Evolutionary conservation across 306 rosid species (phyloP).

Genomic region (Corylus avellana): DNA sequence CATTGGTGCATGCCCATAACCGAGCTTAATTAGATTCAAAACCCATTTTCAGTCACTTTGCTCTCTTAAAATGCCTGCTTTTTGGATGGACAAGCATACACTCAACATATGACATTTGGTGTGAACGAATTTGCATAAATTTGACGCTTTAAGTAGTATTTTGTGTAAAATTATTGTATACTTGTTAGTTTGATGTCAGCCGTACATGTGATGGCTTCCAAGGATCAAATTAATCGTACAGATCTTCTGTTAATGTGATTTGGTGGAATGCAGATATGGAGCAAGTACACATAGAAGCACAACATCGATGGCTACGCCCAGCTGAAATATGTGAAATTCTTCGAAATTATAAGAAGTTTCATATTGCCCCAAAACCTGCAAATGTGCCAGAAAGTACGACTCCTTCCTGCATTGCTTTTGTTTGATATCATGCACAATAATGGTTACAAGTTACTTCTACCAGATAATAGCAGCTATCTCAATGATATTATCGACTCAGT

Average conservation of each 20-base stretch:
- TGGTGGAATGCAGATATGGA: constrained; percentile 54
- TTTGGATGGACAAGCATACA: background rate
- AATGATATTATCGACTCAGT: constrained; percentile 14
- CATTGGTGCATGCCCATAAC: background rate
- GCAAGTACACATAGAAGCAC: constrained; percentile 66
- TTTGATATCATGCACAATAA: background rate
- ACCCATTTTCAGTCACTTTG: background rate
- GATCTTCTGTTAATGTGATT: constrained; percentile 21
- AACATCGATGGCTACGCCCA: constrained; percentile 88
- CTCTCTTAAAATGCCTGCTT: background rate
- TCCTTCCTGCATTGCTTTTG: constrained; percentile 20
- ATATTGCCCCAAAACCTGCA: constrained; percentile 65
- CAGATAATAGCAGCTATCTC: background rate
- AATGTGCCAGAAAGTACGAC: constrained; percentile 67
- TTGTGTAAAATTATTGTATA: background rate
- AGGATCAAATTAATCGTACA: background rate
- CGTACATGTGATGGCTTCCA: background rate
- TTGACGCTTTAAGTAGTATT: too few relatives aligned
- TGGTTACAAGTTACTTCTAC: constrained; percentile 7
- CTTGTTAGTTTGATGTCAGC: background rate
- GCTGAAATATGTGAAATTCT: constrained; percentile 89
- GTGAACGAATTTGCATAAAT: background rate
- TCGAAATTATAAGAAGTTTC: constrained; percentile 48
- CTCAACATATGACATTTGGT: background rate
- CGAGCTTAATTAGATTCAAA: background rate